Evolutionary conservation across 2,329 filamentous ascomycete genomes (phyloP), one percentile per base, ranked within the genome.

Genomic region (Penicillium sclerotigenum): DNA sequence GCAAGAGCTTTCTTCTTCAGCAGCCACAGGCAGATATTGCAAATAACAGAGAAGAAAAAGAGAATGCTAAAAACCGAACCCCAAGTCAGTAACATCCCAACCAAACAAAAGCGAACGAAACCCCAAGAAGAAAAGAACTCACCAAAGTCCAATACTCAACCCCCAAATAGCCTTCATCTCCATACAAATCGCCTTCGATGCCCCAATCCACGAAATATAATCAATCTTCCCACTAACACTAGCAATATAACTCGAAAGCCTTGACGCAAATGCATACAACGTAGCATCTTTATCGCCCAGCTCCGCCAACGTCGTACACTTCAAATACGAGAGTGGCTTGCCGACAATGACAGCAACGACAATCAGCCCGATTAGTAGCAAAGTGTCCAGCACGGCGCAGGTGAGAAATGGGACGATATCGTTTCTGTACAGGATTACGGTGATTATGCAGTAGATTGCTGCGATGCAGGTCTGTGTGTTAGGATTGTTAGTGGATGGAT

Each of bases 101-200:
- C 16, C 10, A 47, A 16, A 18, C 20, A 16, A 47, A 7, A 18
- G 3, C n/a, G 0, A 2, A 29, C 11, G 4, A 8, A 54, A 36
- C 8, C 18, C 18, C 5, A 38, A 40, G 4, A 41, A n/a, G 14
- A 33, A 31, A 4, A 37, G 1, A 46, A 78, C 80, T 69, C 69
- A 85, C 82, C 82, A 91, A 47, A 95, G 81, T 5, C 86, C 86
- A 73, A 96, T 92, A 71, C 85, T 84, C 58, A 96, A 75, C 1
- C 91, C 91, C 92, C 91, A 96, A 62, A 94, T 84, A 16, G 88
- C 84, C 81, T 96, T 95, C 72, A 91, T 86, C 78, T 94, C 86
- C 68, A 87, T 85, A 77, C 92, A 97, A 53, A 89, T 88, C 18
- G 82, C 68, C 69, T 80, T 82, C 13, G 79, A 84, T 9, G 81